Base-by-base conservation (phyloP, 1,139 yeast species). In the Kluyveromyces sp. region DNA sequence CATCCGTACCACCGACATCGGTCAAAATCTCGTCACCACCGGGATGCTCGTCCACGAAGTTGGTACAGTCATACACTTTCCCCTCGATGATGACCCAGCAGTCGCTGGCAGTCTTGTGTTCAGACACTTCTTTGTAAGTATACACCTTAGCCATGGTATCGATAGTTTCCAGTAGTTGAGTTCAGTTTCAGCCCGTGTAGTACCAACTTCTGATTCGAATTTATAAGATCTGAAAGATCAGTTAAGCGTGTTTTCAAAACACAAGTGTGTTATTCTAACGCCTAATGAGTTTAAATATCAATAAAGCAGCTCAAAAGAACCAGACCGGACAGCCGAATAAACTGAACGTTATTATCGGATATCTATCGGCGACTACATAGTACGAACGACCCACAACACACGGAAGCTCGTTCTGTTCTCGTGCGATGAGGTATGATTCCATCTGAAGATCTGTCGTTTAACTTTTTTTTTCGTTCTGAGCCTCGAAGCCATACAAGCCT, bases 1-100 rank as follows among this genome's bases (percentile, higher is more conserved):
- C 94, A 65, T 94, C 98, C 46, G 73, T 71, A 53, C 98, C 98
- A 48, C 92, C 97, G 56, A 80, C 77, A 61, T 94, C 98, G 45
- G 83, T 69, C 55, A 92, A 75, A 41, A 92, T 96, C 67, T 94
- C 98, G 67, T 88, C 97, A 62, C 99, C 99, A 71, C 99, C 99
- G 49, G 95, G 95, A 69, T 92, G 99, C 71, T 92, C 97, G 60
- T 89, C 96, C 49, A 89, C 67, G 67, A 89, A 92, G 53, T 72
- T 70, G 45, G 95, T 70, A 49, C 85, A 79, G 65, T 92, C 88
- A 68, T 89, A 92, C 44, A 92, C 97, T 61, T 83, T 84, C 39
- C 94, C 96, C 53, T 86, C 79, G 68, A 87, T 80, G 53, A 87
- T 84, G 68, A 92, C 75, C 95, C 96, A 92, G 54, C 86, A 74